Evolutionary conservation across 345 rosid species (phyloP), one percentile per base, ranked within the genome.

Genomic region (Brassica cretica): DNA sequence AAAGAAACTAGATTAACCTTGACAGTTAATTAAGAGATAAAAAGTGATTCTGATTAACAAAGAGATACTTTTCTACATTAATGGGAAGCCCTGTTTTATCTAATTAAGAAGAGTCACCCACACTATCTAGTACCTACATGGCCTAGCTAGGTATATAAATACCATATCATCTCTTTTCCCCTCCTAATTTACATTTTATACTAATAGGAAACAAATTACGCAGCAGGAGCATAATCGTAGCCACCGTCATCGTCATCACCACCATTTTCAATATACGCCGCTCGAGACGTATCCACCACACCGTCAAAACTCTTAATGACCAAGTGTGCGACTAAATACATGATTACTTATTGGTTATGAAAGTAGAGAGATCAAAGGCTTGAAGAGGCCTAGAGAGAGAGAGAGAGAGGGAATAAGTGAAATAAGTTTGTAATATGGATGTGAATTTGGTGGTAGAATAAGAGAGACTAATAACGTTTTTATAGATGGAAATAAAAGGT

Each of bases 191-290:
- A 32, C 53, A 76, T 9, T 14, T 58, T 25, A 21, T 58, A 25
- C 55, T 46, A 46, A 46, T 21, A 56, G 39, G 29, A 66, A 37
- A 59, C 29, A 18, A 66, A 62, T 79, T 70, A 79, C 9, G 77
- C 81, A 55, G 77, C 81, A 5, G 77, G 81, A 72, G 77, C 77
- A 66, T 78, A 72, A 78, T 72, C 81, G 3, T 66, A 78, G 56
- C 53, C 72, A 78, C 56, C 24, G 6, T 78, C 81, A 15, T 78
- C 81, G n/a, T 78, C 81, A 19, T 78, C 81, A 19, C 81, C 81
- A 27, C 73, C 81, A 66, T 78, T 72, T 49, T 78, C 81, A 5
- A 7, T 29, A 72, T 59, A 59, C 21, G 39, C 68, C 5, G 1
- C 63, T 44, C 5, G 30, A 72, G 66, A 65, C 60, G 12, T 39